Conservation (phyloP, 2,329 filamentous ascomycete species). For the Aphanoascus verrucosus region DNA sequence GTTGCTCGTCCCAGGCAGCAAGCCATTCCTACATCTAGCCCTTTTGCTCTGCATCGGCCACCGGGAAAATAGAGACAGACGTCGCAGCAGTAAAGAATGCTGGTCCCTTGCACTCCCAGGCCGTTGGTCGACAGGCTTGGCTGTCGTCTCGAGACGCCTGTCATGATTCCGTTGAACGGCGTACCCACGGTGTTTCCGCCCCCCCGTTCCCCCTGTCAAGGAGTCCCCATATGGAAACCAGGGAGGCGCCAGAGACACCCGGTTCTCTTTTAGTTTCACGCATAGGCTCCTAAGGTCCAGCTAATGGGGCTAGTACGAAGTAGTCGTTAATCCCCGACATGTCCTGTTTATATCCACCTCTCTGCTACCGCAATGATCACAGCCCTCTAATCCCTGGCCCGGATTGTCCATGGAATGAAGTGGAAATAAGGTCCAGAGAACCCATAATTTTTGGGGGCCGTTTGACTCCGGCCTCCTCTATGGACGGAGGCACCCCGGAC, state of each 20-base stretch:
- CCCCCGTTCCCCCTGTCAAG: background rate
- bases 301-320: background rate
- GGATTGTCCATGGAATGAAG: background rate
- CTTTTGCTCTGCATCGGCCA: background rate
- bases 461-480: background rate
- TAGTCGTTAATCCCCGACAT: background rate
- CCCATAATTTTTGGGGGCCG: background rate
- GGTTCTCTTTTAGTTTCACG: constrained; percentile 8
- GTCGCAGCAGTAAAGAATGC: background rate
- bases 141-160: background rate
- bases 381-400: background rate
- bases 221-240: background rate
- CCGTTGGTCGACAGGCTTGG: background rate
- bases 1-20: background rate
- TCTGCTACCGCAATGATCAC: background rate
- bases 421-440: background rate
- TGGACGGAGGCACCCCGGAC: constrained; percentile 5
- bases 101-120: constrained; percentile 1
- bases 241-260: background rate
- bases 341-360: background rate
- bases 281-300: background rate
- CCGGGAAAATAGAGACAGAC: background rate
- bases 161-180: background rate
- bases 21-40: background rate
- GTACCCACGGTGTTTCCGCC: background rate